These are phyloP conservation scores for Rhodotorula graminis DNA, from an alignment of 768 basidiomycete species.

Conservation along the genomic window DNA sequence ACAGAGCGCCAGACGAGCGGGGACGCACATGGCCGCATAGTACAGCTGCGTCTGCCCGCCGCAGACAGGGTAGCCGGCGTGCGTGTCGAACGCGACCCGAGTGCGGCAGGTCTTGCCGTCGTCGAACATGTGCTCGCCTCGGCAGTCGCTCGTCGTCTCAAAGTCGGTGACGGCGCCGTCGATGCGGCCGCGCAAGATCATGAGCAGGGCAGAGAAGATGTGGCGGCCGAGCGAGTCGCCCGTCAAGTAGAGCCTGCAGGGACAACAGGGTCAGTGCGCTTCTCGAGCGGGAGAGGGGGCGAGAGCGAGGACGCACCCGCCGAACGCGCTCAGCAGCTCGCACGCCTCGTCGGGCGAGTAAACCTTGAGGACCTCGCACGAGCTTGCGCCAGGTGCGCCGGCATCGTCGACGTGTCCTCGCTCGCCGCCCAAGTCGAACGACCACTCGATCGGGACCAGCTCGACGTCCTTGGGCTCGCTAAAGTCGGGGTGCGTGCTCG, in stretches of 20 bases:
- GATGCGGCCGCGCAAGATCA: constrained; percentile 7
- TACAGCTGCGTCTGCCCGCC: neutral
- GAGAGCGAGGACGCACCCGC: constrained; percentile 1
- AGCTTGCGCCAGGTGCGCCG: neutral
- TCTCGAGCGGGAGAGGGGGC: too few species aligned
- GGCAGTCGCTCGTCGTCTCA: neutral
- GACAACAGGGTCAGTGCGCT: neutral
- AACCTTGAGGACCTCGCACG: neutral
- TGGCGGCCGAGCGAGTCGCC: constrained; percentile 24
- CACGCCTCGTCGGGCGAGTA: constrained; percentile 19
- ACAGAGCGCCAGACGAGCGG: too few species aligned
- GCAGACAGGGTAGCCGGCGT: neutral
- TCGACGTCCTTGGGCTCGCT: too few species aligned
- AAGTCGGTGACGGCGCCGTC: constrained; percentile 12
- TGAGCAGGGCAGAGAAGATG: constrained; percentile 9
- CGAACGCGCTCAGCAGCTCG: constrained; percentile 15
- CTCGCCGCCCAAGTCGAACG: neutral
- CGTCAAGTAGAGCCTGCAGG: neutral
- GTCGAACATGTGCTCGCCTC: constrained; percentile 13
- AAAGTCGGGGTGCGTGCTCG: neutral
- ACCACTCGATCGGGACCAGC: constrained; percentile 10
- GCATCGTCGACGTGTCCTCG: neutral
- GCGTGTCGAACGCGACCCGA: neutral
- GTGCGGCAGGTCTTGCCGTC: constrained; percentile 10
- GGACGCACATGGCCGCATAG: neutral